Evolutionary conservation across 306 rosid species (phyloP).

Genomic region (Prunus padus): DNA sequence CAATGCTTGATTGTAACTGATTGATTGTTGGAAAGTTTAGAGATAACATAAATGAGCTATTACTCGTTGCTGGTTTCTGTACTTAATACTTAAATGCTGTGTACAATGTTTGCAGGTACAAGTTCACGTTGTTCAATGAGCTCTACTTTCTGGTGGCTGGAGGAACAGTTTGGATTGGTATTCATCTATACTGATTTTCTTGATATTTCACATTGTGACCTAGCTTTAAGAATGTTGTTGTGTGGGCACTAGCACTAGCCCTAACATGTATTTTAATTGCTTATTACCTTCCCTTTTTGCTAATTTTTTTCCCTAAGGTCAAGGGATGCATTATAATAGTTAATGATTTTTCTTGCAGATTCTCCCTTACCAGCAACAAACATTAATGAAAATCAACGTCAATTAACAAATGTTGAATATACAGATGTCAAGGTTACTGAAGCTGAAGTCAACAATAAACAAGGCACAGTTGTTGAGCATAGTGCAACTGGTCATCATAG

Average conservation of each 20-base stretch:
- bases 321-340: conserved; percentile 18
- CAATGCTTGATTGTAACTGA: neutral
- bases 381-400: conserved; percentile 37
- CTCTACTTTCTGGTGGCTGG: conserved; percentile 98
- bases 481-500: conserved; percentile 5
- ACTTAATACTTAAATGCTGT: neutral
- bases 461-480: conserved; percentile 35
- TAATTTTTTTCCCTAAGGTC: conserved; percentile 1
- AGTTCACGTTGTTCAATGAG: conserved; percentile 90
- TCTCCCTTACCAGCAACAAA: conserved; percentile 42
- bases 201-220: neutral
- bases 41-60: neutral
- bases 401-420: conserved; percentile 36
- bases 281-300: conserved; percentile 6
- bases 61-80: neutral
- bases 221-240: neutral
- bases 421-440: conserved; percentile 43
- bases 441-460: conserved; percentile 39
- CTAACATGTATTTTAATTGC: neutral
- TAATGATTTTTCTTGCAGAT: conserved; percentile 50
- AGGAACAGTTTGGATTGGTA: conserved; percentile 99
- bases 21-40: neutral
- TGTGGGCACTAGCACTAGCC: neutral
- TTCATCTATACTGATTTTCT: conserved; percentile 21
- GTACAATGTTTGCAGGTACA: conserved; percentile 69